Percentiles rank a stretch among this genome's conserved stretches.
These are phyloP conservation scores for Cadophora malorum DNA, from an alignment of 2,329 filamentous ascomycete genomes.

Conservation along the genomic window DNA sequence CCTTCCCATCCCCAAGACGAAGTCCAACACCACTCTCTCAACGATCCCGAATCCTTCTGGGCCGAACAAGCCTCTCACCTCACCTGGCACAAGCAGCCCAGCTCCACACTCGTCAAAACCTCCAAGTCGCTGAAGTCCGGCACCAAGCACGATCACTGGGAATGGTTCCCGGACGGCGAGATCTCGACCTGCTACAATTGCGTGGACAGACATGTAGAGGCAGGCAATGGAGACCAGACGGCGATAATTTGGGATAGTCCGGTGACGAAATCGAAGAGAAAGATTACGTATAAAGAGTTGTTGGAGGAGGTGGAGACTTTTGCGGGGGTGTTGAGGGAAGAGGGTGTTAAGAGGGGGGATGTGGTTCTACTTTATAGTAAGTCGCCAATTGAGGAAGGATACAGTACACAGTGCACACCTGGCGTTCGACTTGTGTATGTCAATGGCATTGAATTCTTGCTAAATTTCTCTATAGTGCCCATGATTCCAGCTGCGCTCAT, in stretches of 20 bases:
- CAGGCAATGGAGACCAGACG: conserved; percentile 73
- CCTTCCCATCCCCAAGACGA: conserved; percentile 44
- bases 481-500: conserved; percentile 93
- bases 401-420: neutral
- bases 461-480: conserved; percentile 66
- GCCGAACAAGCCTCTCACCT: conserved; percentile 74
- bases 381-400: conserved; percentile 41
- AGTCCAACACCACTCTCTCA: conserved; percentile 59
- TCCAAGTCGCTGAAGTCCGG: conserved; percentile 69
- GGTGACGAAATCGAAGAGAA: conserved; percentile 75
- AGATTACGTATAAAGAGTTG: conserved; percentile 76
- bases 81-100: conserved; percentile 81
- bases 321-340: conserved; percentile 80
- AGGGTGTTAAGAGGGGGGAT: conserved; percentile 83
- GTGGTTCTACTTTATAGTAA: conserved; percentile 88
- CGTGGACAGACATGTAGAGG: conserved; percentile 84
- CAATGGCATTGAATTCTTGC: conserved; percentile 14
- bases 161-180: conserved; percentile 88
- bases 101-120: conserved; percentile 62
- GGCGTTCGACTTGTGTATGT: neutral
- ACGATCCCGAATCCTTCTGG: conserved; percentile 79
- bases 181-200: conserved; percentile 94
- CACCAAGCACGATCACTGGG: conserved; percentile 76
- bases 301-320: conserved; percentile 81
- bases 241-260: conserved; percentile 91